Percentiles rank a stretch among this genome's conserved stretches.
phyloP scores from a whole-genome alignment of 2,329 filamentous ascomycete genomes.

The Microcyclospora tardicrescens region DNA sequence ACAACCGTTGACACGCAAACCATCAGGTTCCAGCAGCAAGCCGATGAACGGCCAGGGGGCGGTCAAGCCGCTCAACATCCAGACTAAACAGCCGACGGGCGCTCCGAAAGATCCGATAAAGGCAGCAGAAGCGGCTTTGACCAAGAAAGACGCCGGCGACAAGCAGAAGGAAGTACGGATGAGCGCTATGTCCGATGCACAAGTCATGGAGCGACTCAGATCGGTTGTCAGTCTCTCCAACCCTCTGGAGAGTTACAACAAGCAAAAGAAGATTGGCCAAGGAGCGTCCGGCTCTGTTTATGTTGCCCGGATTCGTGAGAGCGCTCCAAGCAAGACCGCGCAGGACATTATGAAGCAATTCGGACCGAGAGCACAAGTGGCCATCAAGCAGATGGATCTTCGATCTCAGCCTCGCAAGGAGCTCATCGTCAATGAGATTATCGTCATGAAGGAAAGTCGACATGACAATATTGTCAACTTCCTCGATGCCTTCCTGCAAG shows the following conservation, averaged over 20 bases:
- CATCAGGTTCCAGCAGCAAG: constrained; percentile 12
- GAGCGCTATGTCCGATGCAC: constrained; percentile 94
- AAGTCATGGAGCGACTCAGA: constrained; percentile 92
- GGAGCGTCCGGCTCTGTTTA: constrained; percentile 97
- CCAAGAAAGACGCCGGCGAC: constrained; percentile 55
- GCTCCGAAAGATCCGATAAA: constrained; percentile 56
- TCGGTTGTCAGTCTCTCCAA: constrained; percentile 94
- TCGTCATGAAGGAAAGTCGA: constrained; percentile 99
- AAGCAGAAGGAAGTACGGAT: constrained; percentile 85
- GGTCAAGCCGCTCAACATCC: constrained; percentile 42
- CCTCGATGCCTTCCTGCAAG: constrained; percentile 88
- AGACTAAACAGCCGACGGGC: constrained; percentile 34
- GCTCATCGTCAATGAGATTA: constrained; percentile 97
- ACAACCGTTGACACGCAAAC: constrained; percentile 17
- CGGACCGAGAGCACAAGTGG: constrained; percentile 74
- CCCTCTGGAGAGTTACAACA: constrained; percentile 88
- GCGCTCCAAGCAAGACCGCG: constrained; percentile 67
- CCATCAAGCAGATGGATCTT: constrained; percentile 99
- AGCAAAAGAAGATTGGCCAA: constrained; percentile 99
- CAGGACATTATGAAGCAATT: constrained; percentile 66
- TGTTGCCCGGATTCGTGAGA: constrained; percentile 88
- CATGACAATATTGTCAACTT: constrained; percentile 99
- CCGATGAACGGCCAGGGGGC: constrained; percentile 6
- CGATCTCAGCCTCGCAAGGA: constrained; percentile 95
- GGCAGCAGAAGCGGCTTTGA: constrained; percentile 79